Base-by-base conservation (phyloP, 352 stramenopile species). In the Phytophthora multivora region DNA sequence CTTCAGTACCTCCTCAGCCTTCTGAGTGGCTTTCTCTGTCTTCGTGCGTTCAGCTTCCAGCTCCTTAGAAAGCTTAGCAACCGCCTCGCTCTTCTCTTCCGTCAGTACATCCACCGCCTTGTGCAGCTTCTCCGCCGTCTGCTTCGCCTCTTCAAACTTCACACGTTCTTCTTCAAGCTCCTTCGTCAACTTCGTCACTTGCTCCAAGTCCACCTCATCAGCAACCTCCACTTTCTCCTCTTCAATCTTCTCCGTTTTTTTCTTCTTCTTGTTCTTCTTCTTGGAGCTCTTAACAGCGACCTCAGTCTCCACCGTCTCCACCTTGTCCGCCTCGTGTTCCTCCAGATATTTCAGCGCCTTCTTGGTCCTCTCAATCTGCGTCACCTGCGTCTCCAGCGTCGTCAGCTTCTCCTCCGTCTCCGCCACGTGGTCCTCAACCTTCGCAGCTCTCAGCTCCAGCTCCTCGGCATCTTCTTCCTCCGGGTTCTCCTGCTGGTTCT, bases 311-410 rank as follows among this genome's bases (percentile, higher is more conserved):
- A 57, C 28, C 13, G 52, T 65, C 48, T 65, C 55, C 13, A 54
- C n/a, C 13, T n/a, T 68, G 30, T 21, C 51, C 25, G 46, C 55
- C 23, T 67, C 35, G 36, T 73, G 54, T 13, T 58, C 48, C n/a
- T 56, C 58, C 2, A 84, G 61, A 26, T 63, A 81, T 28, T 56
- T 57, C 13, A 66, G 51, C 16, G 73, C 65, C 23, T 73, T 56
- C 40, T 80, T 77, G 0, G 72, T 82, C 47, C 60, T 73, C 43
- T 75, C 59, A 1, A 80, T 61, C 50, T 79, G 73, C 41, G 48
- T 46, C 38, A 81, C 59, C 16, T 78, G 51, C 16, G 42, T 66
- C 59, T 84, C 75, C 5, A 87, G 28, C 23, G 50, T 65, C 40
- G 65, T 45, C 21, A 80, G 21, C 28, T 70, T 66, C 31, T 59